Conservation (phyloP, 1,284 basidiomycete genomes). For the Moesziomyces aphidis region DNA sequence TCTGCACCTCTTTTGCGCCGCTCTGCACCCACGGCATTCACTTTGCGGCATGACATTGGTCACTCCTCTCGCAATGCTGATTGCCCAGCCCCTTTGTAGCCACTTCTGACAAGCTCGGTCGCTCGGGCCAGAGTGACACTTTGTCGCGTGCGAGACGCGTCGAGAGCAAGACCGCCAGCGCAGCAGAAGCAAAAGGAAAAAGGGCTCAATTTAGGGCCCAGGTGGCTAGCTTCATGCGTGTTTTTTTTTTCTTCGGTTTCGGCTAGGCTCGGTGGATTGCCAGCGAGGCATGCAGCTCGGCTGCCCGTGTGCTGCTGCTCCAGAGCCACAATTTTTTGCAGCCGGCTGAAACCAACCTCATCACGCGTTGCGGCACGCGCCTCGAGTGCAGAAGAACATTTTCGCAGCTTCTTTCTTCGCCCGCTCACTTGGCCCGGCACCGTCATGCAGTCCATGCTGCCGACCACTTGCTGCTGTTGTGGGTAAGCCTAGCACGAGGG, state of each 20-base stretch:
- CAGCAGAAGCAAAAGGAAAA: not conserved
- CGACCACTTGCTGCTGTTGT: no score
- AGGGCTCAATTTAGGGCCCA: not conserved
- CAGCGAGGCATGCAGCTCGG: not conserved
- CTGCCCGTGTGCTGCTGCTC: not conserved
- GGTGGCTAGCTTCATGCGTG: not conserved
- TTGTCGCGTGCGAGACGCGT: no score
- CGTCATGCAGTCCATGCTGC: not conserved
- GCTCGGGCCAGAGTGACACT: no score
- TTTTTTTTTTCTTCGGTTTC: not conserved
- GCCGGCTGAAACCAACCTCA: not conserved
- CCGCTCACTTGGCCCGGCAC: slow-evolving; percentile 20
- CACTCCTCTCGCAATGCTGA: no score
- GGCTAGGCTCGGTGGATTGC: not conserved
- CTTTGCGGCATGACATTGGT: no score
- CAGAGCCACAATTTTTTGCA: no score
- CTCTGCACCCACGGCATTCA: no score
- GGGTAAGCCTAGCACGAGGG: no score
- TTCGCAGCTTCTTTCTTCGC: slow-evolving; percentile 12
- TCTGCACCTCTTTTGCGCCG: no score
- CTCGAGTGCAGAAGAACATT: slow-evolving; percentile 6
- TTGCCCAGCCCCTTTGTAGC: no score
- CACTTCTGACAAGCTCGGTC: no score
- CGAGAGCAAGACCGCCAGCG: no score
- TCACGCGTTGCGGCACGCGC: not conserved